These are phyloP conservation scores for Lichtheimia ornata DNA, from an alignment of 371 early-diverging fungal genomes.

Conservation along the genomic window DNA sequence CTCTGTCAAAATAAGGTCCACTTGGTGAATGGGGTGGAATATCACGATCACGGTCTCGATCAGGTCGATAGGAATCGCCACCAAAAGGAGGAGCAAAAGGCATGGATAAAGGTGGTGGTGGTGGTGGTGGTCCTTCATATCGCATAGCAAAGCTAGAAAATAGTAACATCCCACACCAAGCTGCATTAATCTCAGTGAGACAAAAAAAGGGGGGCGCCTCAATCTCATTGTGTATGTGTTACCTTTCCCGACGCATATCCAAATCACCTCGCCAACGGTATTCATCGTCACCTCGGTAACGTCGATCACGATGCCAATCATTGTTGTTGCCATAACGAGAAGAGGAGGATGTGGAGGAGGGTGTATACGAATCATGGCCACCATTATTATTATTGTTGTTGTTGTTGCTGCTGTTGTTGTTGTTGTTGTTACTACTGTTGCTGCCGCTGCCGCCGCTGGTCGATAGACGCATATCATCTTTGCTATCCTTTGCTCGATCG, in stretches of 20 bases:
- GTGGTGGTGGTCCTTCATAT: constrained; percentile 4
- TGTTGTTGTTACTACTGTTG: background rate
- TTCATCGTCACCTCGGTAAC: constrained; percentile 45
- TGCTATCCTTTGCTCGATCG: constrained; percentile 20
- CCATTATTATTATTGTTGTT: background rate
- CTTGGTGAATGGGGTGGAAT: constrained; percentile 34
- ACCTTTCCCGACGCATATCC: constrained; percentile 39
- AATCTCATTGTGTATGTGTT: background rate
- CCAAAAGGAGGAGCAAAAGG: constrained; percentile 34
- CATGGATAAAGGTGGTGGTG: constrained; percentile 26
- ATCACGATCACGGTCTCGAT: constrained; percentile 44
- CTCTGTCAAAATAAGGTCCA: constrained; percentile 35
- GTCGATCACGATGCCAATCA: constrained; percentile 48
- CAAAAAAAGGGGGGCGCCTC: too few species aligned
- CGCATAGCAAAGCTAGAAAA: too few species aligned
- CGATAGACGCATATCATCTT: background rate
- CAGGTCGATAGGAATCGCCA: constrained; percentile 51
- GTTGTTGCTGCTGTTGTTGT: background rate
- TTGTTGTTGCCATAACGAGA: constrained; percentile 28
- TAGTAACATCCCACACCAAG: too few species aligned
- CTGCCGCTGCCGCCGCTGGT: background rate
- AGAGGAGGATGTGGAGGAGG: background rate
- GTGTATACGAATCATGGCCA: constrained; percentile 18
- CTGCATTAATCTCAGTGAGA: too few species aligned
- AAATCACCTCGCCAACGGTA: constrained; percentile 42